Base-by-base conservation (phyloP, 2,329 filamentous ascomycete species). In the Seiridium unicorne region DNA sequence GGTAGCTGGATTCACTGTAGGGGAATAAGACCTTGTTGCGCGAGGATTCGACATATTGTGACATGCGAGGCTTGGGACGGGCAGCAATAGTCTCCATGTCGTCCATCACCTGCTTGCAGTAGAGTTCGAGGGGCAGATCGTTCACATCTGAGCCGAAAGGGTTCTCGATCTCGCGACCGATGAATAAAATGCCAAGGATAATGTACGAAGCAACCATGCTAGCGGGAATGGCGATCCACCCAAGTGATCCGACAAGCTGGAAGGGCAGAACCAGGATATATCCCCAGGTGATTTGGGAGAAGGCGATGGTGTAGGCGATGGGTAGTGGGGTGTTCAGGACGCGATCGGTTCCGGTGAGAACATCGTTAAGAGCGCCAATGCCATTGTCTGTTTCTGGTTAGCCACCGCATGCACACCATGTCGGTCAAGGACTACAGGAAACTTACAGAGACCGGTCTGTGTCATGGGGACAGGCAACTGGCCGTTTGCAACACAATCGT, bases 111-210 rank as follows among this genome's bases (percentile, higher is more conserved):
- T 93, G 89, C 44, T 88, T 82, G 76, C 91, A 95, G 79, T 88
- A 96, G 11, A 81, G 77, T 70, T 94, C 91, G 3, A 93, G 81
- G 0, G 89, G 89, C 47, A 93, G 77, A 73, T 95, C 91, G 70
- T 95, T 95, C 66, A 93, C 91, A 64, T 95, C 91, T 64, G 87
- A 81, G 60, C 91, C 91, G 72, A 95, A 95, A 5, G 91, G 91
- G 69, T 95, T 92, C 74, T 95, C 91, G 64, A 95, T 90, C 74
- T 95, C 91, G 63, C 86, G 86, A 44, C 91, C 91, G 68, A 94
- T 94, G 63, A 83, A 78, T 38, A 82, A 77, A 51, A 95, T 85
- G 32, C 90, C 90, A 61, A 95, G 84, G 71, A 95, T 94, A 66
- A 95, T 94, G 74, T 94, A 94, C 3, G 89, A 87, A 3, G 88